Evolutionary conservation across 345 rosid species (phyloP).

Genomic region (Euclidium syriacum): DNA sequence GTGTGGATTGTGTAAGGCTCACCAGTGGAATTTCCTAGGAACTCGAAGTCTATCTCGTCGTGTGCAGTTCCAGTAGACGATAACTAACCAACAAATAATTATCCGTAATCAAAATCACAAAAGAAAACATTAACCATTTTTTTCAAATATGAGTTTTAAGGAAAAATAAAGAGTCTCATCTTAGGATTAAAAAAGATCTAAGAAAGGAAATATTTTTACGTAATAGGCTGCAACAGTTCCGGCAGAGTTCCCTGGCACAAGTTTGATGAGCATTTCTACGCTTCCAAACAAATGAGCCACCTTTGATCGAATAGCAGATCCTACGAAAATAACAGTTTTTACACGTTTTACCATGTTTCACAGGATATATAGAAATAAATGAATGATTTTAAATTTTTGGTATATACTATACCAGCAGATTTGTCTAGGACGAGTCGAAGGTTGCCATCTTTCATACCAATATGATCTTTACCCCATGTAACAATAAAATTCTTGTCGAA

Average conservation of each 20-base stretch:
- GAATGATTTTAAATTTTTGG: not conserved
- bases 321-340: slow-evolving; percentile 19
- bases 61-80: slow-evolving; percentile 54
- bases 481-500: slow-evolving; percentile 49
- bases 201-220: too few relatives aligned
- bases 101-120: not conserved
- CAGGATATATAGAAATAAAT: not conserved
- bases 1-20: slow-evolving; percentile 68
- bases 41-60: slow-evolving; percentile 73
- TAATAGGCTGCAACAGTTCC: slow-evolving; percentile 74
- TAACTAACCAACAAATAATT: slow-evolving; percentile 33
- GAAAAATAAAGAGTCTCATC: too few relatives aligned
- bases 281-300: slow-evolving; percentile 63
- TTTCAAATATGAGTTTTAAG: not conserved
- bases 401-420: slow-evolving; percentile 36
- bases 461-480: slow-evolving; percentile 53
- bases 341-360: not conserved
- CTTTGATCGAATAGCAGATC: slow-evolving; percentile 57
- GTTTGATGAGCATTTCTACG: slow-evolving; percentile 73
- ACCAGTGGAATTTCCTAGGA: slow-evolving; percentile 65
- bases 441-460: slow-evolving; percentile 35
- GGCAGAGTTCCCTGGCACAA: slow-evolving; percentile 80
- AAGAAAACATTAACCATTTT: not conserved
- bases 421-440: slow-evolving; percentile 58
- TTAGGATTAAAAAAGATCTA: too few relatives aligned